Conservation (phyloP, 106 monocot species). For the Vanilla planifolia region DNA sequence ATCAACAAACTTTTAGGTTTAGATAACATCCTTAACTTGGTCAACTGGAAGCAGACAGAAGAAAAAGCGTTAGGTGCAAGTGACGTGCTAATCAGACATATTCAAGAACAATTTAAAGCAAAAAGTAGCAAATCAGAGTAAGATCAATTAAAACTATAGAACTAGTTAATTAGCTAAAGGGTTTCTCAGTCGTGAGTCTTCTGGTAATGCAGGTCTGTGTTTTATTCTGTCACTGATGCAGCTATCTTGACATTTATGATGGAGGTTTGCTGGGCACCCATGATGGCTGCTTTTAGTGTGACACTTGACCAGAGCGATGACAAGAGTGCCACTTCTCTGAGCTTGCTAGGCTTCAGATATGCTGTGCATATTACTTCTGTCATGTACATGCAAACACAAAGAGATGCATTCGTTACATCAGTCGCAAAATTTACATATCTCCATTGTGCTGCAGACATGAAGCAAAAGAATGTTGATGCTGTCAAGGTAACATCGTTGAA, state of each 20-base stretch:
- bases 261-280: constrained; percentile 96
- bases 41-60: constrained; percentile 78
- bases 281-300: constrained; percentile 99
- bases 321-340: constrained; percentile 57
- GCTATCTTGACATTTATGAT: constrained; percentile 89
- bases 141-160: constrained; percentile 18
- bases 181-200: not conserved
- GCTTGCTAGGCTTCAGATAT: constrained; percentile 78
- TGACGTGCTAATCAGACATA: constrained; percentile 80
- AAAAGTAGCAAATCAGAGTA: constrained; percentile 92
- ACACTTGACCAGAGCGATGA: constrained; percentile 94
- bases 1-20: constrained; percentile 85
- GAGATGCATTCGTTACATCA: constrained; percentile 99
- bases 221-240: constrained; percentile 68
- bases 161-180: not conserved
- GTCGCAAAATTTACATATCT: constrained; percentile 96
- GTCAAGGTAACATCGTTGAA: constrained; percentile 54
- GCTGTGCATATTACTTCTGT: constrained; percentile 95
- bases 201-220: constrained; percentile 58
- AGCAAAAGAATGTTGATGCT: constrained; percentile 99
- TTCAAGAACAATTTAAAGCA: constrained; percentile 96
- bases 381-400: constrained; percentile 94
- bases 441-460: constrained; percentile 95
- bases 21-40: constrained; percentile 80
- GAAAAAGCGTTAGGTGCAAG: constrained; percentile 91